A percentile compares a stretch with the other conserved stretches of the same genome.
phyloP scores from a whole-genome alignment of 371 early-diverging fungal species.

The Rhizopus delemar region DNA sequence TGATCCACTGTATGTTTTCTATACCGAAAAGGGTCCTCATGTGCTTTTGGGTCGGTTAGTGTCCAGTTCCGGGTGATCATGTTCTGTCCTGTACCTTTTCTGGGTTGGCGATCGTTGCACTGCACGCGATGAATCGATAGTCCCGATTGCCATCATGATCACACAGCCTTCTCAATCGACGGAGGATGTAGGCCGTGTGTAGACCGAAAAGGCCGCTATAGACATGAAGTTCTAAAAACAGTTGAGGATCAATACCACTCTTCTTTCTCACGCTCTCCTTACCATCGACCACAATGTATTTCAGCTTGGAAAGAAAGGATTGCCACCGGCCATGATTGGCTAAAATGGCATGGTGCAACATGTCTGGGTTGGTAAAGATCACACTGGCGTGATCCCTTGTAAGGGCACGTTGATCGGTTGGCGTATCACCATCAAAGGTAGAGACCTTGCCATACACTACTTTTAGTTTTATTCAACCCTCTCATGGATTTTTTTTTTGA shows the following conservation, averaged over 20 bases:
- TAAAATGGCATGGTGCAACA: constrained; percentile 72
- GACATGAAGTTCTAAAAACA: constrained; percentile 63
- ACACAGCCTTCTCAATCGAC: constrained; percentile 65
- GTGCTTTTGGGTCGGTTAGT: constrained; percentile 26
- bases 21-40: constrained; percentile 46
- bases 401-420: constrained; percentile 35
- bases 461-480: neutral
- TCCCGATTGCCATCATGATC: constrained; percentile 42
- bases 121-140: constrained; percentile 67
- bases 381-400: constrained; percentile 59
- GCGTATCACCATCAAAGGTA: constrained; percentile 57
- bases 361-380: constrained; percentile 84
- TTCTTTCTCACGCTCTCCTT: neutral
- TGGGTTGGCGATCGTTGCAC: constrained; percentile 59
- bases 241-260: neutral
- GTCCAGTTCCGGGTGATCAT: no score
- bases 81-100: constrained; percentile 25
- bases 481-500: neutral
- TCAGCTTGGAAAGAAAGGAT: constrained; percentile 51
- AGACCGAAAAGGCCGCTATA: constrained; percentile 72
- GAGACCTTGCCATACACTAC: constrained; percentile 19
- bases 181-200: constrained; percentile 67
- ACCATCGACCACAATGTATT: constrained; percentile 76
- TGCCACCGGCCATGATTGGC: constrained; percentile 64
- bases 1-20: constrained; percentile 27